Base-by-base conservation (phyloP, 2,329 filamentous ascomycete genomes). In the Colletotrichum trifolii region DNA sequence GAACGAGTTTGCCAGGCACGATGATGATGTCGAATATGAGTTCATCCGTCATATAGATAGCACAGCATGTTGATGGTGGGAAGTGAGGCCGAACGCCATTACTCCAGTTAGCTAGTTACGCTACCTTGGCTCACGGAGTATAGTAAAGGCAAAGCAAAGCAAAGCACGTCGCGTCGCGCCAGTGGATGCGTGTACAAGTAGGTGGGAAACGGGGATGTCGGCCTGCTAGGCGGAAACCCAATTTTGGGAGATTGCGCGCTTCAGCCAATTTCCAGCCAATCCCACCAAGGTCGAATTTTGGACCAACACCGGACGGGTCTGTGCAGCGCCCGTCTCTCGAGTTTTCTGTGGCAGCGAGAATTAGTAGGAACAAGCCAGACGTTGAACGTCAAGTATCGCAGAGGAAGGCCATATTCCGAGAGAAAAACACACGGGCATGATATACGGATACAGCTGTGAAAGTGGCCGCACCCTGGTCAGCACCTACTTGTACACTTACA, bases 191-290 rank as follows among this genome's bases (percentile, higher is more conserved):
- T 64, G 45, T 47, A 54, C 35, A 17, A n/a, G 50, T 47, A 50
- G 40, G 10, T 47, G 50, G 39, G 17, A 48, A 59, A 59, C 60
- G 60, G 48, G 48, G 54, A 25, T 62, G 40, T 13, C 15, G 47
- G 35, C 40, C 52, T 50, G 38, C 52, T 62, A 53, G 42, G 40
- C 46, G 52, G 47, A 57, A 66, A 63, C 58, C 52, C 58, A 63
- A 66, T 34, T 62, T 34, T 57, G 52, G 47, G 39, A 62, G 52
- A 62, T 53, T 65, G 62, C 62, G 40, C 58, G 46, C 58, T 48
- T 33, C 47, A 40, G 43, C 60, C 60, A 59, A 49, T 59, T 54
- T 66, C 53, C 42, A 66, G 54, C 54, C 64, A 64, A 66, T 64
- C 64, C 59, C 15, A 35, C 60, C 52, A 53, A 38, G 36, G 17